Percentiles rank a stretch among this genome's conserved stretches.
These are phyloP conservation scores for Hortaea sp. DNA, from an alignment of 2,329 filamentous ascomycete genomes.

Conservation along the genomic window DNA sequence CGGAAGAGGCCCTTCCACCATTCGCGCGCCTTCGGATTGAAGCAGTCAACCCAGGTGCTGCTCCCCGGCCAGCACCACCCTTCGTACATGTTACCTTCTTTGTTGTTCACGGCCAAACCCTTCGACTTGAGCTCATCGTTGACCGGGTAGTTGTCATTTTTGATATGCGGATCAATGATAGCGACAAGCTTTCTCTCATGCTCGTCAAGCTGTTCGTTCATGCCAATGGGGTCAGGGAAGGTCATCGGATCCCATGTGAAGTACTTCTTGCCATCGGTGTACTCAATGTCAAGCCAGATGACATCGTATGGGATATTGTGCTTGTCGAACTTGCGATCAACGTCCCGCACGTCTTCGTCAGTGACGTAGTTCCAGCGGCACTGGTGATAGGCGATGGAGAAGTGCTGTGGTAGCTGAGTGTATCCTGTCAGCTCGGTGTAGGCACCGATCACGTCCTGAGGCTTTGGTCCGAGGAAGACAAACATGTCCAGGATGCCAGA, in stretches of 20 bases:
- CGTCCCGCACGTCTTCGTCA: conserved; percentile 92
- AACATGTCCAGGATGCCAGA: conserved; percentile 83
- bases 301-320: conserved; percentile 93
- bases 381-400: conserved; percentile 89
- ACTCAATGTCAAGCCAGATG: conserved; percentile 98
- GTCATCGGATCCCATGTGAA: conserved; percentile 92
- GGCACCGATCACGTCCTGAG: conserved; percentile 67
- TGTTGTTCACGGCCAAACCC: conserved; percentile 76
- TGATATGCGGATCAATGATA: conserved; percentile 97
- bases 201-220: conserved; percentile 78
- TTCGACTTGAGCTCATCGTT: conserved; percentile 75
- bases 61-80: conserved; percentile 99
- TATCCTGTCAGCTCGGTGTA: conserved; percentile 89
- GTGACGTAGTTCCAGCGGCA: conserved; percentile 99
- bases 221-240: conserved; percentile 74
- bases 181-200: conserved; percentile 83
- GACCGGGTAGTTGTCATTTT: conserved; percentile 73
- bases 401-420: conserved; percentile 83
- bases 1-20: conserved; percentile 91
- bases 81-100: conserved; percentile 79
- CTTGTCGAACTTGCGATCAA: conserved; percentile 93
- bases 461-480: conserved; percentile 82
- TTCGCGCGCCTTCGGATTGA: conserved; percentile 79
- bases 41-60: conserved; percentile 91
- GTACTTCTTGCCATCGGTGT: conserved; percentile 93